Evolutionary conservation across 2,329 filamentous ascomycete species (phyloP).

Genomic region (Leptographium procerum): DNA sequence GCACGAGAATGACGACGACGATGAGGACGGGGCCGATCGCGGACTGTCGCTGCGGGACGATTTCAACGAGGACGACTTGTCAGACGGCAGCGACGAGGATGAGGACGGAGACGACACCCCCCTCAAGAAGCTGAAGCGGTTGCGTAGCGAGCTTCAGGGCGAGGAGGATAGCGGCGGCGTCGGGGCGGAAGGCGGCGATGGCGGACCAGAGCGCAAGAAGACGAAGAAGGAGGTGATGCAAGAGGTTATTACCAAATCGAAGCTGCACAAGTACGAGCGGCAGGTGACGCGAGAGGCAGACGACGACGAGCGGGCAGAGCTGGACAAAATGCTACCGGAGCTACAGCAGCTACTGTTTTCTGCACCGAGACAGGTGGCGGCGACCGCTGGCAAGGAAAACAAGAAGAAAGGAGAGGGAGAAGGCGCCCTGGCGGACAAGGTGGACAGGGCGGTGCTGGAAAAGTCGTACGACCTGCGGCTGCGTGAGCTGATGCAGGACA

Average conservation of each 20-base stretch:
- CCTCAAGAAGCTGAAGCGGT: conserved; percentile 42
- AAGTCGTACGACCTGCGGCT: conserved; percentile 81
- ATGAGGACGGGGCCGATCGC: conserved; percentile 23
- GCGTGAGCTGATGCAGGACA: conserved; percentile 72
- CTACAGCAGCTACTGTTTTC: conserved; percentile 61
- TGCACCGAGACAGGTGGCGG: conserved; percentile 25
- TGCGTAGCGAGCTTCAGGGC: conserved; percentile 34
- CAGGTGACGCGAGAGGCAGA: conserved; percentile 90
- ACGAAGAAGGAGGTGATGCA: conserved; percentile 96
- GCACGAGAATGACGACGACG: conserved; percentile 18
- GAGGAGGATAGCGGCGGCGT: conserved; percentile 25
- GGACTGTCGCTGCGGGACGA: conserved; percentile 16
- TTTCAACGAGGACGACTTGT: conserved; percentile 52
- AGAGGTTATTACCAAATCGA: conserved; percentile 95
- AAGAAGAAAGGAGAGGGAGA: neutral
- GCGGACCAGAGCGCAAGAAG: conserved; percentile 74
- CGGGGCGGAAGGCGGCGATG: conserved; percentile 36
- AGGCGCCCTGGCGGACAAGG: conserved; percentile 15
- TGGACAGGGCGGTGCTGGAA: conserved; percentile 60
- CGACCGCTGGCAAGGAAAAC: conserved; percentile 15
- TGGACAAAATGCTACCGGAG: conserved; percentile 73
- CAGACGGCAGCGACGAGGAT: conserved; percentile 52
- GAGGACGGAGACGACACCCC: conserved; percentile 45
- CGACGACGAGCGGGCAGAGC: conserved; percentile 69
- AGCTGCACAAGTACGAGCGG: conserved; percentile 86